Evolutionary conservation across 139 green algal genomes (phyloP).

Genomic region (Eudorina sp.): DNA sequence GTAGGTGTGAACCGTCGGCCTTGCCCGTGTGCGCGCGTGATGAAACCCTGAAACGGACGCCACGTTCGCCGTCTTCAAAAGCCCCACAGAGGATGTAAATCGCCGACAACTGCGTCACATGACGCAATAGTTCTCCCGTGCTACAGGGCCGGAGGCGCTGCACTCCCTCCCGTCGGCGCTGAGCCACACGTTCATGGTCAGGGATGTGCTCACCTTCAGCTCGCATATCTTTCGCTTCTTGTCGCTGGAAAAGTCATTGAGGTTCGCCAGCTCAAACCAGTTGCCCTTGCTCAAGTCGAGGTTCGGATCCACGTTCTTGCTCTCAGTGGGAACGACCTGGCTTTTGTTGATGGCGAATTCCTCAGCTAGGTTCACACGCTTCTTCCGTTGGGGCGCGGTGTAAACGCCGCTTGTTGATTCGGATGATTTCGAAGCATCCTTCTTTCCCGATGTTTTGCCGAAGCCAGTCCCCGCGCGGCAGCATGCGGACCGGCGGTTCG

Average conservation of each 20-base stretch:
- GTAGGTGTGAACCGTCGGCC: no score
- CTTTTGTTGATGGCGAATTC: neutral
- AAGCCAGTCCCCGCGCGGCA: constrained; percentile 20
- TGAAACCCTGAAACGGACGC: no score
- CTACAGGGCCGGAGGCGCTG: no score
- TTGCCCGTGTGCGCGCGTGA: no score
- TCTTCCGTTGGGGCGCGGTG: neutral
- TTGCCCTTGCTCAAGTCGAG: constrained; percentile 1
- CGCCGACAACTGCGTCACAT: no score
- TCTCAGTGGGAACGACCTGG: neutral
- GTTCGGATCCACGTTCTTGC: neutral
- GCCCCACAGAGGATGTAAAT: no score
- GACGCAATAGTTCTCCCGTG: no score
- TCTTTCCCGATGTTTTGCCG: neutral
- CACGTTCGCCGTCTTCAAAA: no score
- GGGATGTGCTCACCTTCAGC: constrained; percentile 15
- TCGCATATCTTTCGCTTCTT: constrained; percentile 26
- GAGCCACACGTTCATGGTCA: no score
- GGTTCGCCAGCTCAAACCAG: constrained; percentile 34
- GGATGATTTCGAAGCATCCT: neutral
- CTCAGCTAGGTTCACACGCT: constrained; percentile 23
- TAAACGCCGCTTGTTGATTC: neutral
- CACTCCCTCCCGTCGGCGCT: no score
- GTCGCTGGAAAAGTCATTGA: neutral
- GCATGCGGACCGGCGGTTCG: neutral